These are phyloP conservation scores for Cryptococcus floricola DNA, from an alignment of 1,284 basidiomycete species.

Conservation along the genomic window DNA sequence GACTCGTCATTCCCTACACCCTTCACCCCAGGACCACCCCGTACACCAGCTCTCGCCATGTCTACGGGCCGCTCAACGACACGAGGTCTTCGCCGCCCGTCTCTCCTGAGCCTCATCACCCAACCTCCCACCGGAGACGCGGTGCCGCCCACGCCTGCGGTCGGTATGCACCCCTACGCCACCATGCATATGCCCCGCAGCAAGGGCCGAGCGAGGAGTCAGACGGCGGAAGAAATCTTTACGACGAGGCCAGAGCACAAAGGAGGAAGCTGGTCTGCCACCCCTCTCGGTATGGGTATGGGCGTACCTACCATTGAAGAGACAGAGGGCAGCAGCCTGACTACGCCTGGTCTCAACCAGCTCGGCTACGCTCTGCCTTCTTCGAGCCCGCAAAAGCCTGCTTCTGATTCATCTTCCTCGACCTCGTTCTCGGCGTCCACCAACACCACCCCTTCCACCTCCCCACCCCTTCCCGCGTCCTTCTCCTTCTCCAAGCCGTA, in stretches of 20 bases:
- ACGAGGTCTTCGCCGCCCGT: conserved; percentile 25
- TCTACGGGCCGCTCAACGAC: conserved; percentile 16
- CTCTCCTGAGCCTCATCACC: conserved; percentile 38
- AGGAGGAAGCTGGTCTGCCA: conserved; percentile 14
- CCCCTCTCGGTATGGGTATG: conserved; percentile 14
- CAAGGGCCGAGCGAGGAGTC: conserved; percentile 30
- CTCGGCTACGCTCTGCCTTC: conserved; percentile 7
- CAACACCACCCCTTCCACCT: conserved; percentile 23
- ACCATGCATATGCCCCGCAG: conserved; percentile 12
- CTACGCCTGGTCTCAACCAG: not conserved
- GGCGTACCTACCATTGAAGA: conserved; percentile 28
- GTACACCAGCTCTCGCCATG: conserved; percentile 28
- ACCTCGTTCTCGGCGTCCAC: conserved; percentile 13
- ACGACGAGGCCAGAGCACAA: conserved; percentile 1
- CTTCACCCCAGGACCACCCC: conserved; percentile 34
- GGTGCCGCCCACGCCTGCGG: conserved; percentile 31
- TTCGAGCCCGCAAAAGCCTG: conserved; percentile 8
- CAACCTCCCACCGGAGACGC: conserved; percentile 20
- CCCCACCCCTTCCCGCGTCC: conserved; percentile 15
- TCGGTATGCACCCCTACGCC: conserved; percentile 17
- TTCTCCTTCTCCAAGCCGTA: conserved; percentile 9
- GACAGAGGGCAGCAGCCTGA: conserved; percentile 2
- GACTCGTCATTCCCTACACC: conserved; percentile 24
- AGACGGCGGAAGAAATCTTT: conserved; percentile 16
- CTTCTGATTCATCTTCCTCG: conserved; percentile 25